phyloP scores from a whole-genome alignment of 768 basidiomycete genomes.

The Boletus speciosus region DNA sequence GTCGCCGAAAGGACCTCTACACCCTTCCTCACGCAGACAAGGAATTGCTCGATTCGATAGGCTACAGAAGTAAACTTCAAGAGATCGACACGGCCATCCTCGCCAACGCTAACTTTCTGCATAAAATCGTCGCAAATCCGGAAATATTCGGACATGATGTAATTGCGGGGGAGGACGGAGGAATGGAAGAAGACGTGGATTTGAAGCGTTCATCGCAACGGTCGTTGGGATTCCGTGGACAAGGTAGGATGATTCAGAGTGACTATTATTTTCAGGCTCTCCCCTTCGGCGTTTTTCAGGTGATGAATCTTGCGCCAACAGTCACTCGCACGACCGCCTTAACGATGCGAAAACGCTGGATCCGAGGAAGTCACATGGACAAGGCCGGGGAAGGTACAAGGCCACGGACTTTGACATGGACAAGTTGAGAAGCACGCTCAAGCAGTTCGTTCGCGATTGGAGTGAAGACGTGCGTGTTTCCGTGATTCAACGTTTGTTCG shows the following conservation, averaged over 20 bases:
- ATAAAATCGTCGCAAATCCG: constrained; percentile 70
- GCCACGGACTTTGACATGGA: constrained; percentile 81
- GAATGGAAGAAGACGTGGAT: constrained; percentile 7
- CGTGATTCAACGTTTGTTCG: not conserved
- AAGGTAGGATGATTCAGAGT: constrained; percentile 23
- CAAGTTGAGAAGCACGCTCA: constrained; percentile 85
- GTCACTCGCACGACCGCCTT: constrained; percentile 31
- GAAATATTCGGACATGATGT: constrained; percentile 71
- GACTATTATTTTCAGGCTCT: constrained; percentile 17
- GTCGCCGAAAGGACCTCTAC: constrained; percentile 74
- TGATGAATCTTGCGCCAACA: constrained; percentile 34
- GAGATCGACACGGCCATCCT: constrained; percentile 79
- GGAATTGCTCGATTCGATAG: constrained; percentile 59
- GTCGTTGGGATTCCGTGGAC: not conserved
- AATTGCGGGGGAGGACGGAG: constrained; percentile 11
- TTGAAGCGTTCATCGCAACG: not conserved
- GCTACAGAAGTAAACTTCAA: constrained; percentile 76
- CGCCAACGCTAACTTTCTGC: constrained; percentile 75
- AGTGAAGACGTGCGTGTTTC: constrained; percentile 60
- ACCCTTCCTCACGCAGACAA: constrained; percentile 67
- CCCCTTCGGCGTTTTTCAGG: constrained; percentile 11
- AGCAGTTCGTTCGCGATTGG: constrained; percentile 95
- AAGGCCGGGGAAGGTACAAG: constrained; percentile 33
- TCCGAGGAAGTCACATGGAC: constrained; percentile 7
- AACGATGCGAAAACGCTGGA: constrained; percentile 9